Evolutionary conservation across 2,329 filamentous ascomycete species (phyloP), one percentile per base, ranked within the genome.

Genomic region (Lasiodiplodia sp.): DNA sequence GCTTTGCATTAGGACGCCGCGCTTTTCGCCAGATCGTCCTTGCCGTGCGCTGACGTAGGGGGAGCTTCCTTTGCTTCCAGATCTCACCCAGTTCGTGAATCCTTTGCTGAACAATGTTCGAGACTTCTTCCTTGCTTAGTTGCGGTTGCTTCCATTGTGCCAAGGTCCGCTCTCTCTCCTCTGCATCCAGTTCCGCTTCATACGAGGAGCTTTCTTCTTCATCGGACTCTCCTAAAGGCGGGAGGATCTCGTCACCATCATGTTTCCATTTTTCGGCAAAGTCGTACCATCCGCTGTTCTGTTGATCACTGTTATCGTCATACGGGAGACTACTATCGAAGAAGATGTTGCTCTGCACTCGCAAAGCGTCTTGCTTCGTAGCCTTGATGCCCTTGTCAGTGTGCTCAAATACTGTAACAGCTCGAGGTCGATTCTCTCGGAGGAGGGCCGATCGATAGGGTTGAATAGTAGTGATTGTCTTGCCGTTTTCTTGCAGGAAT

Each of bases 31-130:
- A 96, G 2, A 91, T 72, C 3, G 75, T 78, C 74, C 87, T 85
- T 0, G 91, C 91, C 68, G 84, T 88, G 5, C 76, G 77, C 68
- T 88, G 80, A 16, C 87, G 80, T 65, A 82, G 86, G 0, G 88
- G 86, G 7, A 87, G 81, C 71, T 88, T 89, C 1, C 79, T 81
- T n/a, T 82, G 76, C n/a, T 79, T 78, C 91, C 92, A 95, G 4
- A 78, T 76, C 3, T 79, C 74, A 60, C 84, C 82, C 69, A 88
- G 83, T 1, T 82, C 77, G 7, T 80, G 74, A 12, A 92, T 84
- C 31, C 82, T 84, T 21, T 86, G 77, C 34, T 88, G 80, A 40
- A 95, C 82, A 14, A 87, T 78, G 0, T 76, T 71, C 3, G 85
- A 78, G 25, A 91, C 81, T 51, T 87, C 82, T 0, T 85, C 82